Evolutionary conservation across 352 stramenopile species (phyloP), one percentile per base, ranked within the genome.

Genomic region (Plasmopara muralis): DNA sequence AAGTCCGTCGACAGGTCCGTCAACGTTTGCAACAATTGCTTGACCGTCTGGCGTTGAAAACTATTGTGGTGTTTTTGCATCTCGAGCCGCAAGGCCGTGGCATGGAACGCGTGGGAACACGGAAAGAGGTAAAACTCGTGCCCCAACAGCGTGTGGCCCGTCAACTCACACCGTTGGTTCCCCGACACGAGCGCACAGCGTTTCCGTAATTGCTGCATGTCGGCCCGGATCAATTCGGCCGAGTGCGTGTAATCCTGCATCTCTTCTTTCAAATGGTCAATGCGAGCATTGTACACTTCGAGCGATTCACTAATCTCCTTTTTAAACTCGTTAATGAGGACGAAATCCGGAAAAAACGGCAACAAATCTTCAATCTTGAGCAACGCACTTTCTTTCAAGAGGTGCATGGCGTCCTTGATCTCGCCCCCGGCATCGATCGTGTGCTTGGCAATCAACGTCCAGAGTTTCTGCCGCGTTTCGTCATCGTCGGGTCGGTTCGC

Each of bases 121-220:
- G 92, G 92, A 67, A 98, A 98, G 28, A 97, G 62, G 49, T 98
- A 98, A 49, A 98, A 97, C 55, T 96, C 86, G 45, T 93, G 93
- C 40, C 77, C 80, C 13, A 95, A 50, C 35, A 96, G 77, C 43
- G 92, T 93, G 48, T 95, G 77, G 0, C 86, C 87, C 33, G 85
- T 95, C 20, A 96, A 66, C 40, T 96, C 87, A 45, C 87, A 96
- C 16, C 84, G 81, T 55, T 95, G 84, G 48, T 95, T 93, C 38
- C 84, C 84, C 29, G 85, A 92, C 9, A 94, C 77, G 29, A 93
- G 78, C 13, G 83, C 84, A 42, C 80, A 91, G 5, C 85, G 81
- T 58, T 92, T 93, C 40, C 84, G 85, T 20, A 95, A 57, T 49
- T 83, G 77, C 57, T 94, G 80, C 82, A 96, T 95, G 55, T 96